A percentile compares a stretch with the other conserved stretches of the same genome.
These are phyloP conservation scores for Podospora comata DNA, from an alignment of 495 filamentous ascomycete genomes.

Conservation along the genomic window DNA sequence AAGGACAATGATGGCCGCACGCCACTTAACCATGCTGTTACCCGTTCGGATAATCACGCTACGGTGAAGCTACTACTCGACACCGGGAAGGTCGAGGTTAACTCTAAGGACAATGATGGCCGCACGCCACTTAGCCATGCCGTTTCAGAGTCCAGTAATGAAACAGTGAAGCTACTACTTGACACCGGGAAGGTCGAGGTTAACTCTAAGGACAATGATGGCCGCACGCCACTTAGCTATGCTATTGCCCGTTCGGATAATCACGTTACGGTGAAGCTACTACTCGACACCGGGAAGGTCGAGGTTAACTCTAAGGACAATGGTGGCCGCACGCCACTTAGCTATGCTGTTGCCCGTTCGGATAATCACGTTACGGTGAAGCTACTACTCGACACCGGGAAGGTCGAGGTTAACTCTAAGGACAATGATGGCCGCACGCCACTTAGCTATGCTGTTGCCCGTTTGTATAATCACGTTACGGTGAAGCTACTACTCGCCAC, in stretches of 20 bases:
- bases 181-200: background rate
- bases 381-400: background rate
- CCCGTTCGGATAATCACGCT: background rate
- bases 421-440: background rate
- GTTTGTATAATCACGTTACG: background rate
- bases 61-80: background rate
- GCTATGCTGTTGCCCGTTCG: background rate
- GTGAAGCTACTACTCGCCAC: background rate
- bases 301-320: background rate
- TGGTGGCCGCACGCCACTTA: background rate
- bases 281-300: no score
- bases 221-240: background rate
- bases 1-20: background rate
- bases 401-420: background rate
- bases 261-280: no score
- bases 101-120: background rate
- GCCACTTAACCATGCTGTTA: background rate
- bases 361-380: background rate
- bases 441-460: background rate
- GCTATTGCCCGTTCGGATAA: no score
- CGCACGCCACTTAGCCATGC: background rate
- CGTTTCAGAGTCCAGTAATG: background rate
- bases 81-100: background rate
- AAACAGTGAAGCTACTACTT: background rate
- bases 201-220: background rate